Conservation (phyloP, 2,329 filamentous ascomycete species). For the Fusarium mangiferae region DNA sequence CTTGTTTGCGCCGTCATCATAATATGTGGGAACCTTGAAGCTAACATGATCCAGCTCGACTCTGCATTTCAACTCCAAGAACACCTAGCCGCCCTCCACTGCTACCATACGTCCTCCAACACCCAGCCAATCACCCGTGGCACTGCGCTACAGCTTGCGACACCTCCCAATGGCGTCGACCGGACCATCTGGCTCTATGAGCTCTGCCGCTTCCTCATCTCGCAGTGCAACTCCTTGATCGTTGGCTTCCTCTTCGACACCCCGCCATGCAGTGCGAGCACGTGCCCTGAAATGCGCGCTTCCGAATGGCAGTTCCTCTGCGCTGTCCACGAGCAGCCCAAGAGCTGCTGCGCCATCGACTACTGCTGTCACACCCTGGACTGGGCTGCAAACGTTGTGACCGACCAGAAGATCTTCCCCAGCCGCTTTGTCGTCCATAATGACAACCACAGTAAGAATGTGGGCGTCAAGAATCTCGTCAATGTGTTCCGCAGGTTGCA, state of each 20-base stretch:
- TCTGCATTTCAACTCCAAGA: conserved; percentile 98
- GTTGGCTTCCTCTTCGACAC: conserved; percentile 92
- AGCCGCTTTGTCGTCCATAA: conserved; percentile 74
- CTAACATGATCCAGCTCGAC: conserved; percentile 74
- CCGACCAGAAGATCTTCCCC: conserved; percentile 94
- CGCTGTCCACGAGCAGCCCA: conserved; percentile 95
- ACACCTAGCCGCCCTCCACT: conserved; percentile 92
- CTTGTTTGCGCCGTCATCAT: conserved; percentile 26
- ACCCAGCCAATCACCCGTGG: conserved; percentile 79
- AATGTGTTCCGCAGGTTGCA: conserved; percentile 96
- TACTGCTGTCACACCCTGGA: conserved; percentile 99
- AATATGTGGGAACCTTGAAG: neutral
- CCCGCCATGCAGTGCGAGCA: conserved; percentile 86
- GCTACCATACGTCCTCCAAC: conserved; percentile 76
- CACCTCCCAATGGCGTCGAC: conserved; percentile 83
- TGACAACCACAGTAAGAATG: conserved; percentile 68
- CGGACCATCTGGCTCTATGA: conserved; percentile 96
- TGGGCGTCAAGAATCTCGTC: conserved; percentile 83
- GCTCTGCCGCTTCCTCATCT: conserved; percentile 93
- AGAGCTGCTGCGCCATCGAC: conserved; percentile 97
- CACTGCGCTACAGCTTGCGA: conserved; percentile 79
- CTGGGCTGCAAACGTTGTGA: conserved; percentile 95
- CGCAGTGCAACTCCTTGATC: conserved; percentile 92
- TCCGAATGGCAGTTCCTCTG: conserved; percentile 99
- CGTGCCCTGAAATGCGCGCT: conserved; percentile 98